Percentiles rank a stretch among this genome's conserved stretches.
Conservation (phyloP, 441 rosid species). For the Erysimum cheiri region DNA sequence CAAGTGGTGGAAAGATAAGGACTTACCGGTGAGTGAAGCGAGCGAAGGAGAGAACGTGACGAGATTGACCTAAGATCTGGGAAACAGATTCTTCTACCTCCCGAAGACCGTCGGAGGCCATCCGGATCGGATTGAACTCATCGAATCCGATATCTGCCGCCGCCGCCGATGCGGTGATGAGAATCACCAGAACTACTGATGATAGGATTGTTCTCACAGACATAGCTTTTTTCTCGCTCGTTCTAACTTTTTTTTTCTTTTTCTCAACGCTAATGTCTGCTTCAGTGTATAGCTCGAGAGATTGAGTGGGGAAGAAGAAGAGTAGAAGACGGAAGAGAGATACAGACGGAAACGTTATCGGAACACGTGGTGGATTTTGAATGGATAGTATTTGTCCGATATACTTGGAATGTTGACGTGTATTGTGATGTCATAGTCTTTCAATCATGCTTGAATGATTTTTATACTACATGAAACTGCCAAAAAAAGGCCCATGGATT, state of each 20-base stretch:
- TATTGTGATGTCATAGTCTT: conserved; percentile 31
- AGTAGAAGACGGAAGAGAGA: conserved; percentile 39
- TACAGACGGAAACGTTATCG: conserved; percentile 36
- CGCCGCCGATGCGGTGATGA: conserved; percentile 42
- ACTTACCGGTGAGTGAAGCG: conserved; percentile 78
- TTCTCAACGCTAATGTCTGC: conserved; percentile 10
- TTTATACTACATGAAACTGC: conserved; percentile 10
- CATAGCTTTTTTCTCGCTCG: conserved; percentile 30
- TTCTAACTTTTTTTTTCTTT: background rate
- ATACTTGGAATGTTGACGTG: conserved; percentile 44
- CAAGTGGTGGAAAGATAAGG: background rate
- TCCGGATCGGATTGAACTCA: conserved; percentile 70
- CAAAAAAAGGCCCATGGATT: background rate
- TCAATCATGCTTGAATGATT: conserved; percentile 26
- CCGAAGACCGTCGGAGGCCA: conserved; percentile 67
- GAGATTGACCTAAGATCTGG: conserved; percentile 68
- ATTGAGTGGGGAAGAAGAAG: conserved; percentile 22
- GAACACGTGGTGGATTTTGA: conserved; percentile 34
- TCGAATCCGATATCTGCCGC: conserved; percentile 50
- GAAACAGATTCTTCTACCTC: conserved; percentile 65
- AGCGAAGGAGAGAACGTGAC: conserved; percentile 72
- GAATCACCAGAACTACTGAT: conserved; percentile 20
- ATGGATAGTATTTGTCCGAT: conserved; percentile 32
- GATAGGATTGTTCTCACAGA: conserved; percentile 33
- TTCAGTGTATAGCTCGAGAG: conserved; percentile 15